Base-by-base conservation (phyloP, 768 basidiomycete genomes). In the Vishniacozyma victoriae region DNA sequence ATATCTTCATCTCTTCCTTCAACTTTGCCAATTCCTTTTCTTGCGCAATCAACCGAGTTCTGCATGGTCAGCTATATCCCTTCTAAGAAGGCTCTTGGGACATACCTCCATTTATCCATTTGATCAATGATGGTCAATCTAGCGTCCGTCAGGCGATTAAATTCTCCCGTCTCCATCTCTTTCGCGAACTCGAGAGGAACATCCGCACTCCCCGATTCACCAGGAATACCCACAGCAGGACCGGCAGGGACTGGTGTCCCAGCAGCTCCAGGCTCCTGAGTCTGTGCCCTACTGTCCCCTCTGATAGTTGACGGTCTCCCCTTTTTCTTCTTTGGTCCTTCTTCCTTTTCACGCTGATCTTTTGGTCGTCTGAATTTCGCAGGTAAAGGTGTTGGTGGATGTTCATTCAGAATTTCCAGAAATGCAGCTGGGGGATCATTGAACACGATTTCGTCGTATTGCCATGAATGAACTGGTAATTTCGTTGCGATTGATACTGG, bases 371-470 rank as follows among this genome's bases (percentile, higher is more conserved):
- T 15, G 27, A 62, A 62, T 36, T 54, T 55, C 1, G 43, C 33
- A 0, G 87, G 85, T 0, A 97, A 75, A 3, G 82, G 82, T 0
- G 86, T 91, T 0, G 92, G 90, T 1, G 87, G 83, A 64, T 92
- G 80, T n/a, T 77, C 74, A 0, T 82, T 84, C 43, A 97, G 79
- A 41, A 86, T 77, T 58, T 82, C 81, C 53, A 95, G 79, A 74
- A 97, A 91, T 29, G 82, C 77, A 50, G 86, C 83, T 55, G 84
- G 88, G 1, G 95, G 95, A 60, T 97, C 93, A 64, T 83, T 80
- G 74, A 99, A 97, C 43, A 97, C 88, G 55, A 97, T 80, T 73
- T 99, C 95, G 72, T 97, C 93, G 74, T 97, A 97, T 64, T 97
- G 93, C 92, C 93, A 99, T 0, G 89, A 86, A 69, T 95, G 86